Evolutionary conservation across 768 basidiomycete genomes (phyloP), one percentile per base, ranked within the genome.

Genomic region (Collybia nuda): DNA sequence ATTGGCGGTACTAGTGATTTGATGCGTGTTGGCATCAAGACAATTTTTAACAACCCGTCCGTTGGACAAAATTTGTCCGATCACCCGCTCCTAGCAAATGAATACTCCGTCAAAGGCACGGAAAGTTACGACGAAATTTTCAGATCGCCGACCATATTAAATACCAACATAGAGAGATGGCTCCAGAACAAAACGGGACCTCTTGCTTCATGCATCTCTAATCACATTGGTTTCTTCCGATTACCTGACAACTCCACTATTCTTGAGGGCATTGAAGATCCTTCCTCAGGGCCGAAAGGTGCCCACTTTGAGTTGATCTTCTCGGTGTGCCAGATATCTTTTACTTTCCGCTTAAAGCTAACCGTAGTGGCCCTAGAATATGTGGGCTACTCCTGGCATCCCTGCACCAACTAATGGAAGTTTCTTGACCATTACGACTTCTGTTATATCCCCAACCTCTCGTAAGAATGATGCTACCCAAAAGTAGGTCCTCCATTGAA

Each of bases 231-330:
- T 9, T 65, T 60, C 44, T 51, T 57, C 14, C 55, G 62, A 9
- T 7, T 64, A 9, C 56, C 57, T 9, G 38, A 26, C 4, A 18
- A 41, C 9, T 7, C 39, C 18, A 40, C 50, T 12, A 56, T 59
- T 17, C 46, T 60, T 23, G 29, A 45, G 19, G 35, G 40, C 36
- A 39, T 51, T 11, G 32, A 18, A 3, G 64, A 65, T 47, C 66
- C 66, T 3, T 55, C 66, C 5, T 52, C 64, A 0, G 66, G 66
- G 6, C 51, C 45, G 1, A 40, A 51, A 8, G 62, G 57, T n/a
- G 57, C 61, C 23, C 64, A 67, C 49, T 59, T 60, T 24, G 66
- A 67, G 44, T 52, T 62, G 1, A 43, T 48, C 0, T 48, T 60
- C 40, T 55, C 56, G 19, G 56, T 60, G 24, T 12, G 52, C 21